Evolutionary conservation across 2,329 filamentous ascomycete genomes (phyloP).

Genomic region (Lachnellula hyalina): DNA sequence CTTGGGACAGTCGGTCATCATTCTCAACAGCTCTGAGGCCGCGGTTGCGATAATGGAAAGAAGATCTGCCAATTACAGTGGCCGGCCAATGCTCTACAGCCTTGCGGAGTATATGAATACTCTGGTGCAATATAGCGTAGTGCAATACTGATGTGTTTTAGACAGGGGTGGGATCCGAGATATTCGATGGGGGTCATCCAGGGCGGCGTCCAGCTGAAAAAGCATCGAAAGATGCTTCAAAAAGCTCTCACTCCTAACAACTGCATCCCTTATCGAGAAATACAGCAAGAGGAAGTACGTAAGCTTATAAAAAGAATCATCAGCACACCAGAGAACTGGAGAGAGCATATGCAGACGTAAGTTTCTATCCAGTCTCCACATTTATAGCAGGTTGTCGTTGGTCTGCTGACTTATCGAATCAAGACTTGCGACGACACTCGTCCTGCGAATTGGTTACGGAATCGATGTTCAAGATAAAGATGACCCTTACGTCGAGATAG

Average conservation of each 20-base stretch:
- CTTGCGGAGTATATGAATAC: constrained; percentile 4
- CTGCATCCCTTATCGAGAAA: constrained; percentile 25
- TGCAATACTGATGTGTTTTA: not conserved
- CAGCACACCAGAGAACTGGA: constrained; percentile 32
- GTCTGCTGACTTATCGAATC: not conserved
- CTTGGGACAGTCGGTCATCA: constrained; percentile 33
- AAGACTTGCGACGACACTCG: constrained; percentile 36
- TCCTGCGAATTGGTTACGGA: constrained; percentile 39
- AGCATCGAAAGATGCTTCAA: constrained; percentile 40
- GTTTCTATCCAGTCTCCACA: not conserved
- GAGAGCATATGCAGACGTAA: constrained; percentile 24
- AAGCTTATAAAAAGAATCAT: constrained; percentile 30
- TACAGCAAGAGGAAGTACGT: constrained; percentile 29
- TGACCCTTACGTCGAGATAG: constrained; percentile 37
- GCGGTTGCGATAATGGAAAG: constrained; percentile 41
- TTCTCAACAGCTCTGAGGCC: constrained; percentile 39
- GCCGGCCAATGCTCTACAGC: constrained; percentile 38
- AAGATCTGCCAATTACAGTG: constrained; percentile 39
- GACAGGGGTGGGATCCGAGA: constrained; percentile 32
- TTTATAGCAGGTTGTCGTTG: not conserved
- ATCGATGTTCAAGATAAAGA: constrained; percentile 32
- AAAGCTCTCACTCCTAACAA: constrained; percentile 36
- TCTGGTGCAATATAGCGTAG: not conserved
- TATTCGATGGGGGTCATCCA: constrained; percentile 38
- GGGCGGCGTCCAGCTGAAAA: constrained; percentile 34